Evolutionary conservation across 768 basidiomycete genomes (phyloP).

Genomic region (Pisolithus microcarpus): DNA sequence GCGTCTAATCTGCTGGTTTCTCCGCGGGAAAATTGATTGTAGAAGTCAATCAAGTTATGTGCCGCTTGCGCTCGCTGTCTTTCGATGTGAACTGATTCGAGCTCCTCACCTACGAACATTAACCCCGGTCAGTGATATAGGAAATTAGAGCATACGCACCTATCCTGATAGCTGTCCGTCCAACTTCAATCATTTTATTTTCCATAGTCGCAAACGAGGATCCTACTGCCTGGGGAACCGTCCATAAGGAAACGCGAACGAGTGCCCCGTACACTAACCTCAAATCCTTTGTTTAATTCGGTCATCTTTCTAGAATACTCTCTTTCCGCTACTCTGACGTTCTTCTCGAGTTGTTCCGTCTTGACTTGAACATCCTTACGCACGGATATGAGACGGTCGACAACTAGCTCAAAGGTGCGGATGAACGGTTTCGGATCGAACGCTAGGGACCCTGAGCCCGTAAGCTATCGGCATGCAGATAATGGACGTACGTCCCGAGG

Average conservation of each 20-base stretch:
- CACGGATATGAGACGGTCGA: conserved; percentile 80
- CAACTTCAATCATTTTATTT: conserved; percentile 84
- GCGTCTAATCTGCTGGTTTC: conserved; percentile 71
- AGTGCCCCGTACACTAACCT: conserved; percentile 44
- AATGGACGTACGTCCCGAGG: conserved; percentile 67
- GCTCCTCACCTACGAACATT: conserved; percentile 68
- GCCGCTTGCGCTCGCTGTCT: conserved; percentile 91
- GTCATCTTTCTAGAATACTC: conserved; percentile 92
- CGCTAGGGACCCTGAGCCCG: conserved; percentile 40
- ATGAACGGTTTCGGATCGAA: conserved; percentile 94
- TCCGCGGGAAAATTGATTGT: conserved; percentile 82
- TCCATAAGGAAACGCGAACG: not conserved
- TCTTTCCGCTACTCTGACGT: conserved; percentile 78
- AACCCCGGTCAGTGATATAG: conserved; percentile 4
- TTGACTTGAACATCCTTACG: conserved; percentile 86
- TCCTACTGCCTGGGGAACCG: conserved; percentile 61
- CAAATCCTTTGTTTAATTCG: conserved; percentile 91
- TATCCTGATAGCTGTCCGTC: conserved; percentile 88
- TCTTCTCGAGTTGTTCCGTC: conserved; percentile 90
- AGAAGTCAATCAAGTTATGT: conserved; percentile 87
- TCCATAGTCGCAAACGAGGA: conserved; percentile 89
- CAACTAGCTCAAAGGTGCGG: conserved; percentile 81
- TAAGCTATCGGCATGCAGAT: not conserved
- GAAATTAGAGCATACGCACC: conserved; percentile 39
- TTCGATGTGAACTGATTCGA: conserved; percentile 90